These are phyloP conservation scores for Mortierella sp. DNA, from an alignment of 371 early-diverging fungal species.

Conservation along the genomic window DNA sequence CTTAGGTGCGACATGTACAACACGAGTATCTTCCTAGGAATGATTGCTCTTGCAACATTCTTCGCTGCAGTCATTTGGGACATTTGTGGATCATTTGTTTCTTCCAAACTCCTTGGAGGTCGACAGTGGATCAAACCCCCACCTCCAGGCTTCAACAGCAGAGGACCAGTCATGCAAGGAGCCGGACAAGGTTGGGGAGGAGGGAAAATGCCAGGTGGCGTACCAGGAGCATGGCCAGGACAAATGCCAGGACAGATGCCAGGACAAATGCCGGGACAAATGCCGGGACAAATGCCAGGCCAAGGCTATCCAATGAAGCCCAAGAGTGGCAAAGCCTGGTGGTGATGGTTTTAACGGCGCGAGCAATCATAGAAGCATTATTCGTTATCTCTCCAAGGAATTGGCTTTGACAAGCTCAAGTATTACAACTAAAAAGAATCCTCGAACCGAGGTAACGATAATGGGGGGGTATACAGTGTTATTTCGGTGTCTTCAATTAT, in stretches of 20 bases:
- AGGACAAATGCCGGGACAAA: constrained; percentile 16
- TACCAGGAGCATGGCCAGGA: constrained; percentile 11
- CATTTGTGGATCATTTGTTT: constrained; percentile 58
- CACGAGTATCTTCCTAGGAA: constrained; percentile 64
- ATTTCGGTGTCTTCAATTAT: too few species aligned
- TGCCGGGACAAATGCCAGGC: constrained; percentile 5
- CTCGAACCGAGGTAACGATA: too few species aligned
- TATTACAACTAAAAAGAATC: too few species aligned
- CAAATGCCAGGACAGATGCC: constrained; percentile 19
- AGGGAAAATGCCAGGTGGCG: constrained; percentile 4
- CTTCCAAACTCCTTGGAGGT: constrained; percentile 16
- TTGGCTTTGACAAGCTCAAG: too few species aligned
- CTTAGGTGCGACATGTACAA: constrained; percentile 70
- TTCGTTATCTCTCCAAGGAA: too few species aligned
- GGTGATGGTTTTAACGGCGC: too few species aligned
- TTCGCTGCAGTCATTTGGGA: constrained; percentile 62
- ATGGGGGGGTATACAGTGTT: too few species aligned
- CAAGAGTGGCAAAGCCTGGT: constrained; percentile 33
- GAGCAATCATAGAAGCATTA: too few species aligned
- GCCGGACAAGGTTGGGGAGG: constrained; percentile 6
- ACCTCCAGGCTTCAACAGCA: constrained; percentile 35
- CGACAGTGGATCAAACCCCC: constrained; percentile 34
- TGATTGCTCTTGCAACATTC: constrained; percentile 60
- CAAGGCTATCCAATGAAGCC: constrained; percentile 17
- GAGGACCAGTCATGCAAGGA: constrained; percentile 3